These are phyloP conservation scores for Salvia hispanica DNA, from an alignment of 257 asterid genomes.

Conservation along the genomic window DNA sequence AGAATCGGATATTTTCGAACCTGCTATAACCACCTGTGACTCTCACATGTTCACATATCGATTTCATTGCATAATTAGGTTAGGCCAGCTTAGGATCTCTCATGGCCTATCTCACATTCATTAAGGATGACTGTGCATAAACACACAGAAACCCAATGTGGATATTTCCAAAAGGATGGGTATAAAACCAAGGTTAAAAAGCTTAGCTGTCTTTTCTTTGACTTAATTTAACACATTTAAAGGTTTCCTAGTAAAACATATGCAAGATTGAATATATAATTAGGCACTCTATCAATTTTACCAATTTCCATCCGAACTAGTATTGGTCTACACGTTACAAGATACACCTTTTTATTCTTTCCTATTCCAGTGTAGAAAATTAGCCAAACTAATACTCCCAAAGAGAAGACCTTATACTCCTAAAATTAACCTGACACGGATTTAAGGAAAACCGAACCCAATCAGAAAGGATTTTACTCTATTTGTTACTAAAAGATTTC, in stretches of 20 bases:
- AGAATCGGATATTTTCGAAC: background rate
- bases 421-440: background rate
- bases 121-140: background rate
- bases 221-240: background rate
- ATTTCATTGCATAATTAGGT: background rate
- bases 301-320: constrained; percentile 5
- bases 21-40: background rate
- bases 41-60: background rate
- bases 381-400: constrained; percentile 2
- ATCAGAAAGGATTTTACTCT: background rate
- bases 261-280: constrained; percentile 3
- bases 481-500: background rate
- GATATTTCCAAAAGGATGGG: constrained; percentile 7
- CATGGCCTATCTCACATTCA: constrained; percentile 7
- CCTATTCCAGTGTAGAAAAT: background rate
- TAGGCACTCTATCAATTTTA: background rate
- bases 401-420: background rate
- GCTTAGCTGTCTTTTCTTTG: constrained; percentile 8
- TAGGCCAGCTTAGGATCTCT: background rate
- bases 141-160: background rate
- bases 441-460: background rate
- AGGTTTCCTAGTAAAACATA: background rate
- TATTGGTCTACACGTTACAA: background rate
- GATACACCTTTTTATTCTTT: constrained; percentile 2
- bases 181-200: constrained; percentile 7